phyloP scores from a whole-genome alignment of 2,329 filamentous ascomycete genomes.

The Colletotrichum filicis region DNA sequence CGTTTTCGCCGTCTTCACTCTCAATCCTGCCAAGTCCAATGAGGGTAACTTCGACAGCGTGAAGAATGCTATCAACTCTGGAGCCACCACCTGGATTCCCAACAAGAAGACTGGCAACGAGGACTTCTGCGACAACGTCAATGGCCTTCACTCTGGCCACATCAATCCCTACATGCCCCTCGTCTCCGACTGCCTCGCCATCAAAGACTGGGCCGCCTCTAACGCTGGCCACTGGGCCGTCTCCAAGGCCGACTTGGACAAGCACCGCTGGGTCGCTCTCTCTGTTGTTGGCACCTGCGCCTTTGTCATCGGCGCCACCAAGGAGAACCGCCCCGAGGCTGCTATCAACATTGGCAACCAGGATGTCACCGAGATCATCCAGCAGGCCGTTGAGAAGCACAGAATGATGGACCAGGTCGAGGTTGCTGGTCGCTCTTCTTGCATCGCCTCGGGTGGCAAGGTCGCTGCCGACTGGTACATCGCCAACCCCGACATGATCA shows the following conservation, averaged over 20 bases:
- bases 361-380: not conserved
- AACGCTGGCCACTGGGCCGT: conserved; percentile 14
- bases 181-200: not conserved
- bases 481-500: not conserved
- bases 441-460: not conserved
- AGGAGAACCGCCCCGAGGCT: not conserved
- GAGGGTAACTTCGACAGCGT: not conserved
- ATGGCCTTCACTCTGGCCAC: not conserved
- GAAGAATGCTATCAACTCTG: not conserved
- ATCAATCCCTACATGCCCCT: not conserved
- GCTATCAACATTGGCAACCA: not conserved
- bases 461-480: not conserved
- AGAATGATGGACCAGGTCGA: not conserved
- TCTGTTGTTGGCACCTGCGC: not conserved
- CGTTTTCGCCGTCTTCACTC: not conserved
- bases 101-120: not conserved
- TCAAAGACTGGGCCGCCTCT: conserved; percentile 8
- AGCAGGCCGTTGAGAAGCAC: not conserved
- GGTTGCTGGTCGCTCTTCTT: conserved; percentile 2
- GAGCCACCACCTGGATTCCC: not conserved
- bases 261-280: not conserved
- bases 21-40: not conserved
- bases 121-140: not conserved
- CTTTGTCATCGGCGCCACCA: not conserved
- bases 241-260: not conserved